phyloP scores from a whole-genome alignment of 352 stramenopile species.

The Phytophthora sp. region DNA sequence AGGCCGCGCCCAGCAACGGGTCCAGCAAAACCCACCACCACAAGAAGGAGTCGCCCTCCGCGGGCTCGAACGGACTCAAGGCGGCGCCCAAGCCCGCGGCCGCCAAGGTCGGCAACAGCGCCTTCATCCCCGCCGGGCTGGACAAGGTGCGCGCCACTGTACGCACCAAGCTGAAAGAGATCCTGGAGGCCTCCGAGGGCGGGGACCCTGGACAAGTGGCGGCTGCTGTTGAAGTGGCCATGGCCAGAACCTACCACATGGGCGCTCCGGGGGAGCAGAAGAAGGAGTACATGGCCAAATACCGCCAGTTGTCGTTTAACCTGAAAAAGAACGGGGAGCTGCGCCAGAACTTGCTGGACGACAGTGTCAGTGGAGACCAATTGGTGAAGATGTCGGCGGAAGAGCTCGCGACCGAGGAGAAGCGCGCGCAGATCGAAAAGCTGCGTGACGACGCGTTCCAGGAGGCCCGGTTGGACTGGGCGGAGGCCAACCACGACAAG shows the following conservation, averaged over 20 bases:
- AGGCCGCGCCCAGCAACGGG: constrained; percentile 23
- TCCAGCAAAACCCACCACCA: constrained; percentile 19
- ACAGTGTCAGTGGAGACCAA: constrained; percentile 73
- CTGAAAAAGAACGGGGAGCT: constrained; percentile 90
- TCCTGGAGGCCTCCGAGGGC: constrained; percentile 56
- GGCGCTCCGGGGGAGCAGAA: constrained; percentile 78
- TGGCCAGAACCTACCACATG: constrained; percentile 77
- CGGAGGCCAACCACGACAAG: constrained; percentile 90
- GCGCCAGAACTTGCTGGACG: constrained; percentile 74
- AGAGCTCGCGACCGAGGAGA: constrained; percentile 88
- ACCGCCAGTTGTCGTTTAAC: constrained; percentile 91
- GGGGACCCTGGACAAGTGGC: constrained; percentile 60
- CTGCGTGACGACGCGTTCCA: constrained; percentile 86
- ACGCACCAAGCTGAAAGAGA: constrained; percentile 84
- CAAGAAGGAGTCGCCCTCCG: constrained; percentile 30
- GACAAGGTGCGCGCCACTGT: constrained; percentile 82
- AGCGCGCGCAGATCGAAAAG: constrained; percentile 85
- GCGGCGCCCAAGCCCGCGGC: constrained; percentile 28
- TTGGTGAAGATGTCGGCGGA: constrained; percentile 85
- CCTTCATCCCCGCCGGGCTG: constrained; percentile 72
- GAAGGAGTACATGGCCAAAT: constrained; percentile 91
- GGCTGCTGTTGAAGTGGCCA: constrained; percentile 73
- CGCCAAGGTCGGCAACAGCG: constrained; percentile 18
- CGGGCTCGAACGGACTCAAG: constrained; percentile 37
- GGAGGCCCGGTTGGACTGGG: constrained; percentile 88